Percentiles rank a stretch among this genome's conserved stretches.
Conservation (phyloP, 1,284 basidiomycete genomes). For the Tylopilus orsonianus region DNA sequence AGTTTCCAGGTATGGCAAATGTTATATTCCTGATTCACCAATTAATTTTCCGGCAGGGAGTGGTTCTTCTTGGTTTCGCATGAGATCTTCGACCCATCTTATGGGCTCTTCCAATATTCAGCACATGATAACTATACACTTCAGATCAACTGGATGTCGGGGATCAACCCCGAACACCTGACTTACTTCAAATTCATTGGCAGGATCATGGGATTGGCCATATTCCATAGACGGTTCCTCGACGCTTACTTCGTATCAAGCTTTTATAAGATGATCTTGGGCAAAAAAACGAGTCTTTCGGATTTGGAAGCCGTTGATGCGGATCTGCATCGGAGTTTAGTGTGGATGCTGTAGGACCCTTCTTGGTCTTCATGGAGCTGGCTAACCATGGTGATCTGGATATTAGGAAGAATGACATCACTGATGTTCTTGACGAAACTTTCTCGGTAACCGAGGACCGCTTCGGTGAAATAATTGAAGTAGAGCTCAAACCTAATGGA, state of each 20-base stretch:
- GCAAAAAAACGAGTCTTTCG: conserved; percentile 81
- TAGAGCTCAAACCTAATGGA: conserved; percentile 90
- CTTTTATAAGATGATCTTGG: conserved; percentile 99
- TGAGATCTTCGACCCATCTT: conserved; percentile 99
- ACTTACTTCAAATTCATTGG: conserved; percentile 99
- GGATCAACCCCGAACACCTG: conserved; percentile 97
- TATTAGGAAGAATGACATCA: conserved; percentile 89
- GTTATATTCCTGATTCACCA: not conserved
- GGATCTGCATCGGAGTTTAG: conserved; percentile 87
- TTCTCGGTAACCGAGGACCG: conserved; percentile 94
- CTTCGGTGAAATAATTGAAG: conserved; percentile 94
- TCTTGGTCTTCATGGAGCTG: not conserved
- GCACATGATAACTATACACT: conserved; percentile 99
- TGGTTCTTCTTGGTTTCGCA: conserved; percentile 99
- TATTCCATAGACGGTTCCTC: conserved; percentile 98
- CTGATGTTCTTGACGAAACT: conserved; percentile 92
- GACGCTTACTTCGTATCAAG: conserved; percentile 99
- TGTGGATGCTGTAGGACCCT: conserved; percentile 90
- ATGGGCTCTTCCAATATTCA: conserved; percentile 99
- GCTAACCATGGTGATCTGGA: conserved; percentile 8
- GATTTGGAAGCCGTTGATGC: conserved; percentile 92
- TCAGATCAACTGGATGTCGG: conserved; percentile 96
- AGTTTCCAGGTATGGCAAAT: conserved; percentile 73
- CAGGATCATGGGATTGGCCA: conserved; percentile 89
- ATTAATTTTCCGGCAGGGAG: conserved; percentile 58